Evolutionary conservation across 2,329 filamentous ascomycete species (phyloP).

Genomic region (Pseudogymnoascus sp.): DNA sequence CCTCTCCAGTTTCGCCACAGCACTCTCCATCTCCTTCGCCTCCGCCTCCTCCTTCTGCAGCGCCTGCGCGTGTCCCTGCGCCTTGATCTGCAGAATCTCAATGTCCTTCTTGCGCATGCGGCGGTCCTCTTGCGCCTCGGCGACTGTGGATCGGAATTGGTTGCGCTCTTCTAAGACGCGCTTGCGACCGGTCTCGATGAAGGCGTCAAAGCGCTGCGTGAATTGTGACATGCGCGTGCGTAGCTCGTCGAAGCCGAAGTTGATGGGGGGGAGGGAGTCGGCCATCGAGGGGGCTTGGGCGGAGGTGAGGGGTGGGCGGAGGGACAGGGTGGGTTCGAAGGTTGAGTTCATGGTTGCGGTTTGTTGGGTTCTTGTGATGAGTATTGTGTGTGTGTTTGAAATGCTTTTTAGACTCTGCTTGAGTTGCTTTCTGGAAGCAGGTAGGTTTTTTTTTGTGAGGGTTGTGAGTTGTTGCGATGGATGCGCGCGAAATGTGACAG

Average conservation of each 20-base stretch:
- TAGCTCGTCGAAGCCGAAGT: slow-evolving; percentile 93
- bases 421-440: not conserved
- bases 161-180: slow-evolving; percentile 88
- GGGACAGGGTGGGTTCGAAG: slow-evolving; percentile 62
- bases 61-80: slow-evolving; percentile 61
- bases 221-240: slow-evolving; percentile 94
- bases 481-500: slow-evolving; percentile 4
- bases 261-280: slow-evolving; percentile 75
- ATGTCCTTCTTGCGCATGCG: slow-evolving; percentile 83
- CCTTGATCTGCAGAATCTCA: slow-evolving; percentile 68
- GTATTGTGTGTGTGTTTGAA: not conserved
- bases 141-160: slow-evolving; percentile 81
- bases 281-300: slow-evolving; percentile 58
- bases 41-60: slow-evolving; percentile 71
- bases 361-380: not conserved
- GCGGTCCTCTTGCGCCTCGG: slow-evolving; percentile 80
- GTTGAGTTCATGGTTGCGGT: slow-evolving; percentile 42
- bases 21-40: slow-evolving; percentile 62
- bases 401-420: not conserved
- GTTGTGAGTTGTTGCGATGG: not conserved
- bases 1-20: slow-evolving; percentile 48
- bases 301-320: slow-evolving; percentile 39
- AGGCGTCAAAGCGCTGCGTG: slow-evolving; percentile 80
- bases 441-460: not conserved
- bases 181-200: slow-evolving; percentile 86